These are phyloP conservation scores for Fraxinus sp. DNA, from an alignment of 305 asterid species.

Conservation along the genomic window DNA sequence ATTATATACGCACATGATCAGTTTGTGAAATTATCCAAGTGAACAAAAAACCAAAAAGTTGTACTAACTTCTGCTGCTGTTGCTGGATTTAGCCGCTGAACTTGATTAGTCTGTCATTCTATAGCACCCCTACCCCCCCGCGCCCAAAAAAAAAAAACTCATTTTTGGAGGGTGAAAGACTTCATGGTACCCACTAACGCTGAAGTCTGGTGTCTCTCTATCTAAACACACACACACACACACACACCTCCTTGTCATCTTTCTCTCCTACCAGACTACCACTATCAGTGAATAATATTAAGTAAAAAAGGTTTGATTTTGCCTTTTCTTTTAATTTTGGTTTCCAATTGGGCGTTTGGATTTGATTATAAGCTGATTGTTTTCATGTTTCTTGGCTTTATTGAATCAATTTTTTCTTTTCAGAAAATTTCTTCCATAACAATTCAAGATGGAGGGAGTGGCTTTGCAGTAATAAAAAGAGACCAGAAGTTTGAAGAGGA, in stretches of 20 bases:
- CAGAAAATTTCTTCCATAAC: slow-evolving; percentile 14
- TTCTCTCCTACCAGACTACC: neutral
- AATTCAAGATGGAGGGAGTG: neutral
- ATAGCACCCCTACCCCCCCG: neutral
- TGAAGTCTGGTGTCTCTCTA: slow-evolving; percentile 27
- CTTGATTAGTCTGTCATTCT: neutral
- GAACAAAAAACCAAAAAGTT: neutral
- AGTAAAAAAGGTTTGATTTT: slow-evolving; percentile 24
- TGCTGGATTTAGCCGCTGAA: neutral
- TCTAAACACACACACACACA: neutral
- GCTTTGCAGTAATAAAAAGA: neutral
- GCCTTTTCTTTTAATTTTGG: neutral
- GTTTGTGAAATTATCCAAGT: neutral
- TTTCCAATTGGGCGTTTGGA: neutral
- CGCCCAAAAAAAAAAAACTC: neutral
- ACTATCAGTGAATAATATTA: neutral
- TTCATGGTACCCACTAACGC: slow-evolving; percentile 21
- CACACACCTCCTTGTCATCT: neutral
- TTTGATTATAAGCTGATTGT: neutral
- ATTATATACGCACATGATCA: neutral
- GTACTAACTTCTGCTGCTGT: neutral
- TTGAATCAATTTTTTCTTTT: slow-evolving; percentile 7
- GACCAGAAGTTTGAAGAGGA: neutral
- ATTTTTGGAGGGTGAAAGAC: slow-evolving; percentile 10
- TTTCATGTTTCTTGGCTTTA: neutral